These are phyloP conservation scores for Trypanosoma grayi DNA, from an alignment of 208 protist species.

Conservation along the genomic window DNA sequence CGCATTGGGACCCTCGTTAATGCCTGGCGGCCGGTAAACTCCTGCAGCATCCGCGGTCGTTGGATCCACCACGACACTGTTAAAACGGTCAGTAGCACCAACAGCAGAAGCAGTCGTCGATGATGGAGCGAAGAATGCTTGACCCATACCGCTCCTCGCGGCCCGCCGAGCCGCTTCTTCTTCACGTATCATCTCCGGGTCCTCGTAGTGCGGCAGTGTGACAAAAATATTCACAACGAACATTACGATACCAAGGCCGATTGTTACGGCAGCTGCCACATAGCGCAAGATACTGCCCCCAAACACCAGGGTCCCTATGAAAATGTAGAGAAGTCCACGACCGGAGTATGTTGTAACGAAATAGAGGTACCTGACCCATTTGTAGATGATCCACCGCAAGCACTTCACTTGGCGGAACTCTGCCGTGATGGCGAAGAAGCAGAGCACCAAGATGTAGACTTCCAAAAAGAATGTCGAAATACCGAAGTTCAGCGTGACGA, in stretches of 20 bases:
- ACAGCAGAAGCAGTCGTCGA: background rate
- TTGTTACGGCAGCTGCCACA: constrained; percentile 37
- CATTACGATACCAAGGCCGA: constrained; percentile 59
- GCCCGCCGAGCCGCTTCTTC: constrained; percentile 2
- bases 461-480: constrained; percentile 19
- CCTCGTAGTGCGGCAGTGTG: constrained; percentile 53
- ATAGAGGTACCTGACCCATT: constrained; percentile 74
- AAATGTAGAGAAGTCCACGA: constrained; percentile 70
- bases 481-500: background rate
- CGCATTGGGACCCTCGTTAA: constrained; percentile 24
- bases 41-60: background rate
- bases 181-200: constrained; percentile 26
- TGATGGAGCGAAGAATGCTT: background rate
- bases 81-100: no score
- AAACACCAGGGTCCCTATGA: constrained; percentile 66
- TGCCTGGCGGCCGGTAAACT: constrained; percentile 8
- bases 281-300: constrained; percentile 32
- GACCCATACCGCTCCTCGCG: background rate
- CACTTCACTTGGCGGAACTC: constrained; percentile 67
- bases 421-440: constrained; percentile 56
- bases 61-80: background rate
- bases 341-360: constrained; percentile 66
- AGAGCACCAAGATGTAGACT: constrained; percentile 66
- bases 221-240: constrained; percentile 47
- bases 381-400: constrained; percentile 47